A percentile compares a stretch with the other conserved stretches of the same genome.
phyloP scores from a whole-genome alignment of 768 basidiomycete genomes.

The Gloeophyllum trabeum region DNA sequence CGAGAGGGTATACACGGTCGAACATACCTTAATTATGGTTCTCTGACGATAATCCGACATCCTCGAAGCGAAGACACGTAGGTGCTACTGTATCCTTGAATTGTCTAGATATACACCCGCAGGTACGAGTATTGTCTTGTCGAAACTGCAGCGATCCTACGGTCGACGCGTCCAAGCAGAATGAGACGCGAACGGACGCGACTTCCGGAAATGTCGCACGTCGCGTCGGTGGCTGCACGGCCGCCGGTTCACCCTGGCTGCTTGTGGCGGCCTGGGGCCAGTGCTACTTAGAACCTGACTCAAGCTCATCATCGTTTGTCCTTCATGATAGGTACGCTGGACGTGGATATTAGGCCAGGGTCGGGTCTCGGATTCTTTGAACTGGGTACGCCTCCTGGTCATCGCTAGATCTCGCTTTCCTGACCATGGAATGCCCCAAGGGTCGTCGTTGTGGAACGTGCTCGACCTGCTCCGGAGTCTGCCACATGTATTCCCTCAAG shows the following conservation, averaged over 20 bases:
- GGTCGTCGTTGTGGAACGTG: slow-evolving; percentile 69
- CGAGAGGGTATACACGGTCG: neutral
- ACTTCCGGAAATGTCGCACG: too few relatives aligned
- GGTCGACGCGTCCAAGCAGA: too few relatives aligned
- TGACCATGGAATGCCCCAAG: slow-evolving; percentile 22
- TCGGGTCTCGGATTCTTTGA: slow-evolving; percentile 70
- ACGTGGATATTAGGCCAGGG: slow-evolving; percentile 70
- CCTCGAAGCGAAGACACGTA: neutral
- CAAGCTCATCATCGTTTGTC: too few relatives aligned
- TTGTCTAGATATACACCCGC: too few relatives aligned
- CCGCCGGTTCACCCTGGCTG: neutral
- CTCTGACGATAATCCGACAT: slow-evolving; percentile 30
- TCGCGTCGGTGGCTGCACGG: slow-evolving; percentile 7
- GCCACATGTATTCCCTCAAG: slow-evolving; percentile 64
- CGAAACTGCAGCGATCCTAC: too few relatives aligned
- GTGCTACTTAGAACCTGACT: too few relatives aligned
- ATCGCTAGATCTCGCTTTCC: too few relatives aligned
- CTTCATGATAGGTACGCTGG: slow-evolving; percentile 57
- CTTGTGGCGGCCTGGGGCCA: too few relatives aligned
- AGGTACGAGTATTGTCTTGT: too few relatives aligned
- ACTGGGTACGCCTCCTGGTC: slow-evolving; percentile 32
- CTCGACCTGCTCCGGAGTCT: slow-evolving; percentile 56
- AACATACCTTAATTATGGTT: slow-evolving; percentile 35
- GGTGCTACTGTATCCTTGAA: neutral
- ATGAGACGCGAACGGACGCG: too few relatives aligned